Percentiles rank a stretch among this genome's conserved stretches.
Conservation (phyloP, 140 eudicot genomes). For the Erigeron philadelphicus region DNA sequence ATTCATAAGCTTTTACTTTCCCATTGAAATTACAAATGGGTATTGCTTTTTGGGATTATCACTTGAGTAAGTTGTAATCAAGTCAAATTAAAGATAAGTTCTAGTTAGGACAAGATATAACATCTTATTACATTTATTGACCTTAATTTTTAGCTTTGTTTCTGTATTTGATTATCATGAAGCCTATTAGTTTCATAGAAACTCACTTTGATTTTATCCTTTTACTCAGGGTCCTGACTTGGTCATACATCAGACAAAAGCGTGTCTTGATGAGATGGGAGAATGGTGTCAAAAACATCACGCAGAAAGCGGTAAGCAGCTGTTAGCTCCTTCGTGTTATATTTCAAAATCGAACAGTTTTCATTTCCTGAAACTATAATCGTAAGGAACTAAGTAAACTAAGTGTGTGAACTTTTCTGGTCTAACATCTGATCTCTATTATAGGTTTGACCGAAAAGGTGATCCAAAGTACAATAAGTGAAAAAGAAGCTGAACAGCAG, state of each 20-base stretch:
- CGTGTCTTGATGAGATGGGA: slow-evolving; percentile 85
- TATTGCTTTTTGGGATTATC: background rate
- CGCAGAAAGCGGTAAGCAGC: slow-evolving; percentile 73
- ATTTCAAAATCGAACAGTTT: background rate
- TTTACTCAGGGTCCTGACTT: slow-evolving; percentile 82
- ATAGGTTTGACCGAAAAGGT: slow-evolving; percentile 82
- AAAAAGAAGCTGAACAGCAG: slow-evolving; percentile 86
- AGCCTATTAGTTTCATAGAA: background rate
- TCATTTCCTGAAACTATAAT: background rate
- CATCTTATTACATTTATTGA: background rate
- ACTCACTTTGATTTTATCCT: background rate
- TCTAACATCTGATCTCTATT: background rate
- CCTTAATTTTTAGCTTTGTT: slow-evolving; percentile 1
- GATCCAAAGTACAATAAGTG: slow-evolving; percentile 68
- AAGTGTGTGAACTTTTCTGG: background rate
- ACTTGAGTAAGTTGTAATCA: background rate
- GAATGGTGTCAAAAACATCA: slow-evolving; percentile 96
- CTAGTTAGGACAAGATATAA: background rate
- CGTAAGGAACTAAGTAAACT: background rate
- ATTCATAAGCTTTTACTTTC: background rate
- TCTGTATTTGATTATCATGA: background rate
- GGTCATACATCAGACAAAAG: slow-evolving; percentile 80
- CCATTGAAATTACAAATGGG: background rate
- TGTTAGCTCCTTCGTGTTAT: slow-evolving; percentile 4
- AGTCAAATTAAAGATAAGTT: background rate